Conservation (phyloP, 768 basidiomycete species). For the Mycena floridula region DNA sequence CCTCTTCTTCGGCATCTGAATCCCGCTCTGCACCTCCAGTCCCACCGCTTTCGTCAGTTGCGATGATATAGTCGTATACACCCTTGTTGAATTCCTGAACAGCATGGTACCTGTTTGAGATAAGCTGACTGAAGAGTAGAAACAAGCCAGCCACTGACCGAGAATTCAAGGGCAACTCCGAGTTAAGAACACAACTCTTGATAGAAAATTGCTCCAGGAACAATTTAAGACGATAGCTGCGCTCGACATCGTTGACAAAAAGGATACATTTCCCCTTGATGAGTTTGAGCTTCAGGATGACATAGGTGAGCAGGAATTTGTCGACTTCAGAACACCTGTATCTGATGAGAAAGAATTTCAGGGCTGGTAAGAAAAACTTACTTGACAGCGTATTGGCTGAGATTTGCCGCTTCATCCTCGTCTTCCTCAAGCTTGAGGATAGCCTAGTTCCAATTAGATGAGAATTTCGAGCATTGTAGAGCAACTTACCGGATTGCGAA, state of each 20-base stretch:
- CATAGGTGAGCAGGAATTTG: constrained; percentile 95
- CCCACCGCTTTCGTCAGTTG: constrained; percentile 82
- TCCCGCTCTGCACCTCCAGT: constrained; percentile 39
- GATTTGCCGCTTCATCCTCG: constrained; percentile 71
- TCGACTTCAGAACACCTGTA: constrained; percentile 84
- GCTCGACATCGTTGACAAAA: constrained; percentile 94
- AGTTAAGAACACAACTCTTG: constrained; percentile 92
- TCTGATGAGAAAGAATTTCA: constrained; percentile 2
- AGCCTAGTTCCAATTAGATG: constrained; percentile 41
- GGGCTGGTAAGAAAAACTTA: constrained; percentile 22
- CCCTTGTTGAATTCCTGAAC: constrained; percentile 99
- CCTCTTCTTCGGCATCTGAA: constrained; percentile 39
- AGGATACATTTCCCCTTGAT: constrained; percentile 94
- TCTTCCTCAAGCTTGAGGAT: constrained; percentile 85
- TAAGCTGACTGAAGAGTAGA: background rate
- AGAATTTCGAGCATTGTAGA: background rate
- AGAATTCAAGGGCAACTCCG: constrained; percentile 92
- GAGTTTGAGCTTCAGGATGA: constrained; percentile 93
- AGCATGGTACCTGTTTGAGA: constrained; percentile 69
- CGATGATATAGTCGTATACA: constrained; percentile 97
- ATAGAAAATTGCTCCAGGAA: constrained; percentile 98
- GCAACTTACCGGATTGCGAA: constrained; percentile 76
- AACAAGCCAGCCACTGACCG: constrained; percentile 35
- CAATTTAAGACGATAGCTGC: constrained; percentile 92
- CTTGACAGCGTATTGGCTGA: constrained; percentile 85